Conservation (phyloP, 1,139 yeast genomes). For the Taiozyma sp. region DNA sequence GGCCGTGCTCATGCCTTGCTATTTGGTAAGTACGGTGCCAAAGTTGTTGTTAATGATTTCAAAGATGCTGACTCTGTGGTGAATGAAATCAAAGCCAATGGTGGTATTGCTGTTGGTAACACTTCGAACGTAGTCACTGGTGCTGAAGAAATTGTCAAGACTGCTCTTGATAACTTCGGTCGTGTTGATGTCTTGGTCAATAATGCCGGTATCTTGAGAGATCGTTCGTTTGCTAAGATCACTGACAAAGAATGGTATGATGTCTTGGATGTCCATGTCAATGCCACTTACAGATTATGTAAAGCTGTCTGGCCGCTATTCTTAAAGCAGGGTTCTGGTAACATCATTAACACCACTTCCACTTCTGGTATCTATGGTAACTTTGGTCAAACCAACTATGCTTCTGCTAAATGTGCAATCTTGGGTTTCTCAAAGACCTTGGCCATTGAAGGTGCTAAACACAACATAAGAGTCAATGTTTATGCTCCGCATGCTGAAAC, state of each 20-base stretch:
- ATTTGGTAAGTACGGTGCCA: slow-evolving; percentile 90
- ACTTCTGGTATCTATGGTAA: slow-evolving; percentile 97
- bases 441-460: slow-evolving; percentile 86
- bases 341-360: slow-evolving; percentile 84
- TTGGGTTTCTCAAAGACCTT: slow-evolving; percentile 80
- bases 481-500: slow-evolving; percentile 99
- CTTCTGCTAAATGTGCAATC: slow-evolving; percentile 90
- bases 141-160: slow-evolving; percentile 71
- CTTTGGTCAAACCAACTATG: slow-evolving; percentile 96
- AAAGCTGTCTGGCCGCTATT: slow-evolving; percentile 94
- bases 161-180: slow-evolving; percentile 76
- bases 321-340: slow-evolving; percentile 72
- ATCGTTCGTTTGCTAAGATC: slow-evolving; percentile 84
- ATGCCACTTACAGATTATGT: slow-evolving; percentile 78
- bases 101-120: slow-evolving; percentile 83
- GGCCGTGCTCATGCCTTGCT: slow-evolving; percentile 87
- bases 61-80: slow-evolving; percentile 73
- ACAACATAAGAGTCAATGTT: slow-evolving; percentile 70
- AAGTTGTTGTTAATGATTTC: slow-evolving; percentile 91
- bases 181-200: slow-evolving; percentile 82
- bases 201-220: slow-evolving; percentile 94
- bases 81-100: slow-evolving; percentile 69
- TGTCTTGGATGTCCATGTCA: slow-evolving; percentile 78
- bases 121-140: slow-evolving; percentile 77
- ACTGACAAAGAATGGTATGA: slow-evolving; percentile 79